Conservation (phyloP, 2,329 filamentous ascomycete genomes). For the Diaporthe eres region DNA sequence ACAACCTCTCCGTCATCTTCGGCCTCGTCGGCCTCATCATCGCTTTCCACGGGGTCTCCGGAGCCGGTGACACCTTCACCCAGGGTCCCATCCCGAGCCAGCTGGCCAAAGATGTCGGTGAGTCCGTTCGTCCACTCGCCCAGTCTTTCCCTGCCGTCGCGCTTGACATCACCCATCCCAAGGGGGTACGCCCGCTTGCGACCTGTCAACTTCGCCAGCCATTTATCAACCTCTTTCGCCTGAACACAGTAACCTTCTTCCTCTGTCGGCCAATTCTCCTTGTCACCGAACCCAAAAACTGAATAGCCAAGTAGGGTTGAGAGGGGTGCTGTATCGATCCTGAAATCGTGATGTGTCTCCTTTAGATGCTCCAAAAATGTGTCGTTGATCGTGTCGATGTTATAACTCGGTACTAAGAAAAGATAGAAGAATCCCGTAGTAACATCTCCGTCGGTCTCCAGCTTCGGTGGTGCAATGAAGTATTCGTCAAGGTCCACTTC, state of each 20-base stretch:
- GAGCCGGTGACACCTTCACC: constrained; percentile 81
- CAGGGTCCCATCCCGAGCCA: constrained; percentile 70
- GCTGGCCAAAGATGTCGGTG: constrained; percentile 76
- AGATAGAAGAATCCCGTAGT: constrained; percentile 82
- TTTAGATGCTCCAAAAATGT: constrained; percentile 88
- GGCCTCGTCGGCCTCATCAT: constrained; percentile 78
- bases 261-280: constrained; percentile 92
- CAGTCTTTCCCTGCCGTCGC: constrained; percentile 76
- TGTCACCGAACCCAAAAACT: constrained; percentile 94
- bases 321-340: constrained; percentile 90
- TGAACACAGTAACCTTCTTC: constrained; percentile 94
- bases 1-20: constrained; percentile 68
- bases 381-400: constrained; percentile 93
- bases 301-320: constrained; percentile 85
- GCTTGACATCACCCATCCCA: constrained; percentile 88
- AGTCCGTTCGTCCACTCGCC: constrained; percentile 85
- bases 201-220: constrained; percentile 95
- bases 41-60: constrained; percentile 87
- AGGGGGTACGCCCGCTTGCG: constrained; percentile 90
- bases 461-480: constrained; percentile 83
- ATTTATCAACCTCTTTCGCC: constrained; percentile 89
- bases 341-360: constrained; percentile 97
- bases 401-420: constrained; percentile 89
- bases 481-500: constrained; percentile 94
- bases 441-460: constrained; percentile 57